Base-by-base conservation (phyloP, 2,329 filamentous ascomycete genomes). In the Grosmannia clavigera region DNA sequence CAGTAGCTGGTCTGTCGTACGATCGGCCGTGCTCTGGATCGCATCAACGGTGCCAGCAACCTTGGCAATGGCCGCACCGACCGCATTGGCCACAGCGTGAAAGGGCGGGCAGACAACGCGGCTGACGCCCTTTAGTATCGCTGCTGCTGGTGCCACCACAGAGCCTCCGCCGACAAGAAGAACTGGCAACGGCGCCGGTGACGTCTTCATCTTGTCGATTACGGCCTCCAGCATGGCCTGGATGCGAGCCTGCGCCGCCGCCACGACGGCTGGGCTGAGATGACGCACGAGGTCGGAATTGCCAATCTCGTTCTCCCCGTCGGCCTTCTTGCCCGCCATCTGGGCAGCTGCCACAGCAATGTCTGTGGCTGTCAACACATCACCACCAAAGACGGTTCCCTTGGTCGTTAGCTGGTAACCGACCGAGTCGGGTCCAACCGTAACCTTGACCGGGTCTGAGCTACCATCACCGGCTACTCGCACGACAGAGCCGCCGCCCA, bases 111-210 rank as follows among this genome's bases (percentile, higher is more conserved):
- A 82, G 55, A 78, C 4, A 80, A 79, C 53, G 61, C 33, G 22
- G 35, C 78, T 80, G 11, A 81, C 82, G 1, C 82, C 82, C 43
- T 72, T 71, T 0, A 43, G 40, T 3, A 14, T 5, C 3, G 40
- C 40, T 16, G 75, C 69, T 33, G 79, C 72, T 0, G 81, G 81
- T 0, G 79, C 78, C 46, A 86, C 75, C 7, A 85, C 72, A 1
- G 82, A 80, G 4, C 84, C 84, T 0, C 83, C 84, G 12, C 84
- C 83, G 0, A 87, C 83, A 0, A 86, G 77, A 0, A 86, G 69
- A 0, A 86, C 82, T 0, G 80, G 78, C 0, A 84, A 62, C 31
- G 82, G 77, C n/a, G 78, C 77, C 0, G 81, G 79, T 0, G 81
- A 82, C 0, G 78, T 82, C 66, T 85, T 86, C 76, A 84, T 84